A percentile compares a stretch with the other conserved stretches of the same genome.
Conservation (phyloP, 2,329 filamentous ascomycete genomes). For the Alternaria infectoria region DNA sequence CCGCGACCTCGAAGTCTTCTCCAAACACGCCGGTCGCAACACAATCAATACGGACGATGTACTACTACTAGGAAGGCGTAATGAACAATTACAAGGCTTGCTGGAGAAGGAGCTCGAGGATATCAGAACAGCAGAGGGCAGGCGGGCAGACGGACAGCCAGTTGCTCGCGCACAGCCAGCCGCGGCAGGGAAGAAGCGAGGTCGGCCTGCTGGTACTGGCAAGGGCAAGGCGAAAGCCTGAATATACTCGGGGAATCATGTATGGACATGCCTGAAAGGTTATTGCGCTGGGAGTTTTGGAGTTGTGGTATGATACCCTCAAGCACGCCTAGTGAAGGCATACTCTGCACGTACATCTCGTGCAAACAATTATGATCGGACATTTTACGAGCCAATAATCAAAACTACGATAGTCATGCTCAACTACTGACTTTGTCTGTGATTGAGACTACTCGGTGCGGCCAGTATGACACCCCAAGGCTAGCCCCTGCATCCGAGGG, state of each 20-base stretch:
- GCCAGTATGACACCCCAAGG: neutral
- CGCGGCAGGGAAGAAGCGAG: slow-evolving; percentile 24
- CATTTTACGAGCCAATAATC: neutral
- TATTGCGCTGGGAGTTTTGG: neutral
- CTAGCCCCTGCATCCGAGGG: neutral
- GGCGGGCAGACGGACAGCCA: slow-evolving; percentile 17
- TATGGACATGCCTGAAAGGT: neutral
- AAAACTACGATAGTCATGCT: neutral
- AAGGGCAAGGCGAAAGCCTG: slow-evolving; percentile 28
- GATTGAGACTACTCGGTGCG: neutral
- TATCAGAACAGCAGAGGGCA: slow-evolving; percentile 39
- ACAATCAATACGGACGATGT: slow-evolving; percentile 88
- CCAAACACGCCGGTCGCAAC: slow-evolving; percentile 77
- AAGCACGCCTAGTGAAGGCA: neutral
- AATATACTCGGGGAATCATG: neutral
- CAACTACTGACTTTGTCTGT: neutral
- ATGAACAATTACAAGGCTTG: slow-evolving; percentile 80
- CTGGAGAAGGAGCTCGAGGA: slow-evolving; percentile 72
- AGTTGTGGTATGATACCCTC: slow-evolving; percentile 16
- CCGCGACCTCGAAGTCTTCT: slow-evolving; percentile 65
- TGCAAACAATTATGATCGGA: neutral
- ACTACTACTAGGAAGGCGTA: slow-evolving; percentile 82
- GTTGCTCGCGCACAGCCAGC: slow-evolving; percentile 6
- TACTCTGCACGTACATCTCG: neutral
- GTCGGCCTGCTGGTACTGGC: slow-evolving; percentile 28